These are phyloP conservation scores for Fusarium verticillioides DNA, from an alignment of 2,329 filamentous ascomycete species.

Conservation along the genomic window DNA sequence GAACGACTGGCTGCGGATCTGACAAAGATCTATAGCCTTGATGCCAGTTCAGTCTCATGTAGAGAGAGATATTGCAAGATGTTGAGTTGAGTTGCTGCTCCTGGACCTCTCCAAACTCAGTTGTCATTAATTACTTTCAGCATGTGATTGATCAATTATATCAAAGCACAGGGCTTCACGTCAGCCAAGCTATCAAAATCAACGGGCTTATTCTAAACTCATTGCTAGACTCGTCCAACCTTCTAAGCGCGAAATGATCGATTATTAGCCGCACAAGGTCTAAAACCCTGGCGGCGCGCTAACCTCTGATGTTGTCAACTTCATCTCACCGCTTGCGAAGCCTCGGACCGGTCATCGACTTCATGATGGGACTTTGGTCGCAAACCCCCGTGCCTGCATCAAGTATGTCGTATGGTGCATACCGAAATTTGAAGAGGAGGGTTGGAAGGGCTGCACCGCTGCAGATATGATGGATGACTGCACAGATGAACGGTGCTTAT, in stretches of 20 bases:
- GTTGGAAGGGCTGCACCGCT: constrained; percentile 3
- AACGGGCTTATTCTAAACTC: constrained; percentile 7
- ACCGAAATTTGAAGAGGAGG: background rate
- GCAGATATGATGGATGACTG: background rate
- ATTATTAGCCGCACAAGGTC: constrained; percentile 38
- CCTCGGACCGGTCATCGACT: constrained; percentile 20
- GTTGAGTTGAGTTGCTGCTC: background rate
- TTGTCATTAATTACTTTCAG: background rate
- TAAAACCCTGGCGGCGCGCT: constrained; percentile 30
- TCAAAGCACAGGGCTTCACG: background rate
- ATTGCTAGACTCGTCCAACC: constrained; percentile 17
- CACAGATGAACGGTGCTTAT: constrained; percentile 14
- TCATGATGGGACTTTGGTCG: constrained; percentile 27
- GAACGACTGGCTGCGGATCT: constrained; percentile 31
- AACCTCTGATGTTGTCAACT: constrained; percentile 31
- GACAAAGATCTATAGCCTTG: constrained; percentile 29
- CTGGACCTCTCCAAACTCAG: background rate
- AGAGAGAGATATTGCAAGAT: background rate
- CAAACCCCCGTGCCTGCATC: constrained; percentile 25
- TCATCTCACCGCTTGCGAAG: constrained; percentile 39
- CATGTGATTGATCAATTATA: constrained; percentile 2
- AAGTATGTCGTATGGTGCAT: constrained; percentile 10
- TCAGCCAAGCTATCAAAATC: constrained; percentile 8
- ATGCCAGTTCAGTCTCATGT: constrained; percentile 11
- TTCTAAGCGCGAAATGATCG: constrained; percentile 22